Evolutionary conservation across 257 asterid species (phyloP).

Genomic region (Nicotiana paniculata): DNA sequence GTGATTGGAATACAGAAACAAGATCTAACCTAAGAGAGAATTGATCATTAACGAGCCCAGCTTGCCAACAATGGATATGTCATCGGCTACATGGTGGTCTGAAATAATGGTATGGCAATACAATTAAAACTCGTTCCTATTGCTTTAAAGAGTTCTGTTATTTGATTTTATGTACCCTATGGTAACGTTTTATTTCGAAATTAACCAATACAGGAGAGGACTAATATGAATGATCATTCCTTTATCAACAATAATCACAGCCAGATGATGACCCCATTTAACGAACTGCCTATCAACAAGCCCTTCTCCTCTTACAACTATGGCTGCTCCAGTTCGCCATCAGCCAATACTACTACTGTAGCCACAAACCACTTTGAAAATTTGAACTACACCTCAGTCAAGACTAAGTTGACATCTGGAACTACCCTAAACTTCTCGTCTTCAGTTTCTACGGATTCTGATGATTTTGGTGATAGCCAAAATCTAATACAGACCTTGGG

Average conservation of each 20-base stretch:
- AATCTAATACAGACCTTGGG: not conserved
- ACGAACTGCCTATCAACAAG: not conserved
- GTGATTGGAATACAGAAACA: not conserved
- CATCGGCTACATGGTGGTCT: slow-evolving; percentile 2
- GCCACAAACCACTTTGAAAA: not conserved
- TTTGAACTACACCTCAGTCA: not conserved
- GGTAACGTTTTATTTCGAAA: not conserved
- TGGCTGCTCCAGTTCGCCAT: not conserved
- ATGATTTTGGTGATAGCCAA: not conserved
- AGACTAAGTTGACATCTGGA: not conserved
- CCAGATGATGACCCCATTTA: not conserved
- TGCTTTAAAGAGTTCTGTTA: not conserved
- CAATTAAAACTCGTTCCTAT: too few species aligned
- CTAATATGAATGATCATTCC: not conserved
- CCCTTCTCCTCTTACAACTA: not conserved
- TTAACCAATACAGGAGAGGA: not conserved
- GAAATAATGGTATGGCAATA: slow-evolving; percentile 13
- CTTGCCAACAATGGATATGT: not conserved
- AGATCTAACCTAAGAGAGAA: not conserved
- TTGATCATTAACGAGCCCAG: not conserved
- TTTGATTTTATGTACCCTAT: not conserved
- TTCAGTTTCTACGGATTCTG: not conserved
- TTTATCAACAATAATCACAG: not conserved
- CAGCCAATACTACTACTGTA: not conserved
- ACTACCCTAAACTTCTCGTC: not conserved